Evolutionary conservation across 2,329 filamentous ascomycete genomes (phyloP), one percentile per base, ranked within the genome.

Genomic region (Chaetomiaceae sp.): DNA sequence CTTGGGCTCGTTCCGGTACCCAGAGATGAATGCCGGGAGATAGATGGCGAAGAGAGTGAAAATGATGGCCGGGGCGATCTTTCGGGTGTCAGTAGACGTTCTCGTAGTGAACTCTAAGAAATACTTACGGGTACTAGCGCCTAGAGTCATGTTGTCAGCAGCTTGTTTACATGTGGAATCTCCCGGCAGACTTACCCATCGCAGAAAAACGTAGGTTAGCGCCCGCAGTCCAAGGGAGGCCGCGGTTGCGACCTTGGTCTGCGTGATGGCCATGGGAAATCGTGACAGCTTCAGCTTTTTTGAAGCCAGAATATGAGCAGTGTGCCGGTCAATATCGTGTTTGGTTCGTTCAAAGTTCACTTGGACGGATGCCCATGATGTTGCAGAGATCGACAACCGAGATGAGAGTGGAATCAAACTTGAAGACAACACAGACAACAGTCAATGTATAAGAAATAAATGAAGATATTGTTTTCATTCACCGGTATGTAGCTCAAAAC

Each of bases 1-100:
- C 54, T 78, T 73, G 6, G 82, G 74, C 53, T 81, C 79, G 15
- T 75, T 75, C 23, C 79, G 68, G 64, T 81, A 83, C 60, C 77
- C 81, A 12, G 75, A 71, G 47, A 87, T 67, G 68, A 87, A 88
- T 0, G 83, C 75, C 0, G 84, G 78, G 0, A 85, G 65, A 61
- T 89, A 89, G 53, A 89, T 69, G 22, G 80, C 83, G 56, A 87
- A 83, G 2, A 87, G 71, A 0, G 85, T 77, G 53, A 83, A 82
- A 3, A 83, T 72, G 11, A 78, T 61, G 14, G 61, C 52, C 6
- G 68, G 64, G 3, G 64, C 33, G 11, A 57, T 20, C 62, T 64
- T 20, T 19, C 34, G 2, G 17, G 22, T 36, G 57, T 62, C 53
- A 58, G 55, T 27, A 29, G 19, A 12, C 3, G 27, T n/a, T 5